phyloP scores from a whole-genome alignment of 129 eudicot genomes.

The sunflower (Helianthus annuus) region HanXRQr2.0-SUNRISE NC_035438.2:17241029-17241528 shows the following conservation, averaged over 20 bases:
- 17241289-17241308: neutral
- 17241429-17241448: no score
- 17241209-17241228: constrained; percentile 76
- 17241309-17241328: no score
- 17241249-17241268: constrained; percentile 48
- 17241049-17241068: no score
- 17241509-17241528: constrained; percentile 31
- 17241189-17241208: constrained; percentile 31
- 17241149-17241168: constrained; percentile 55
- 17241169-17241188: constrained; percentile 14
- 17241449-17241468: constrained; percentile 46
- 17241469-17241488: constrained; percentile 52
- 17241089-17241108: neutral
- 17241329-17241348: no score
- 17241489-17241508: constrained; percentile 39
- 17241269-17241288: neutral
- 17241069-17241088: neutral
- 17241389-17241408: neutral
- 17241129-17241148: constrained; percentile 50
- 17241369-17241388: no score
- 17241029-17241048: no score
- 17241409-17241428: neutral
- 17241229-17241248: constrained; percentile 67
- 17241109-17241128: constrained; percentile 53
- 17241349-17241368: no score